Conservation (phyloP, 192 early-diverging fungal species). For the Umbelopsis sp. region DNA sequence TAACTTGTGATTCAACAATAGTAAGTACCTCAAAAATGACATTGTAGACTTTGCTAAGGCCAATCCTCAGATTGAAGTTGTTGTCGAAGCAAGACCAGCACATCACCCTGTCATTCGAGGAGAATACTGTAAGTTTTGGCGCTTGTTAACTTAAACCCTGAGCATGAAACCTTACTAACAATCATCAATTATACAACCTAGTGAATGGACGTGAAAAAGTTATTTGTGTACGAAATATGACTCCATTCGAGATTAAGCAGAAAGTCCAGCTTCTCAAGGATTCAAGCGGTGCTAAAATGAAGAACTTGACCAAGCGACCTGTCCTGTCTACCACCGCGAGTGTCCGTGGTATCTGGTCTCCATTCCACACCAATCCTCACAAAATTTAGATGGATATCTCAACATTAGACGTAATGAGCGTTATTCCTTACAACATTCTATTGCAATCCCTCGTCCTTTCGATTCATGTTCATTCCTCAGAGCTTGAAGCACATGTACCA, state of each 20-base stretch:
- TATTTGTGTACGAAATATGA: conserved; percentile 67
- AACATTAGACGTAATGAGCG: neutral
- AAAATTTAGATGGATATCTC: conserved; percentile 47
- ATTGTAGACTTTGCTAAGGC: conserved; percentile 61
- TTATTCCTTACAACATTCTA: neutral
- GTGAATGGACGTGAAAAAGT: conserved; percentile 64
- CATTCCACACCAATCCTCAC: conserved; percentile 74
- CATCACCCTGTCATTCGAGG: conserved; percentile 75
- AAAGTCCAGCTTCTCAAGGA: conserved; percentile 65
- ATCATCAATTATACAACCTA: conserved; percentile 21
- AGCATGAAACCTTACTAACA: neutral
- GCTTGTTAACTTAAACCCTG: neutral
- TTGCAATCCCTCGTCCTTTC: neutral
- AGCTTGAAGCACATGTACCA: conserved; percentile 7
- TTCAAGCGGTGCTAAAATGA: conserved; percentile 61
- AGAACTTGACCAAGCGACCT: conserved; percentile 64
- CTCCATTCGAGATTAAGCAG: conserved; percentile 58
- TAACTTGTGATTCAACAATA: conserved; percentile 14
- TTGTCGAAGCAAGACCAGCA: conserved; percentile 73
- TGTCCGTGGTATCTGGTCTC: conserved; percentile 83
- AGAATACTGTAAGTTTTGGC: conserved; percentile 56
- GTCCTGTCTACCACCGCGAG: conserved; percentile 78
- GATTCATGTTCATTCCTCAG: neutral
- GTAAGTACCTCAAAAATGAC: conserved; percentile 69
- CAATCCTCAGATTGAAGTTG: conserved; percentile 79